phyloP scores from a whole-genome alignment of 1,284 basidiomycete genomes.

The Boletus sp. region DNA sequence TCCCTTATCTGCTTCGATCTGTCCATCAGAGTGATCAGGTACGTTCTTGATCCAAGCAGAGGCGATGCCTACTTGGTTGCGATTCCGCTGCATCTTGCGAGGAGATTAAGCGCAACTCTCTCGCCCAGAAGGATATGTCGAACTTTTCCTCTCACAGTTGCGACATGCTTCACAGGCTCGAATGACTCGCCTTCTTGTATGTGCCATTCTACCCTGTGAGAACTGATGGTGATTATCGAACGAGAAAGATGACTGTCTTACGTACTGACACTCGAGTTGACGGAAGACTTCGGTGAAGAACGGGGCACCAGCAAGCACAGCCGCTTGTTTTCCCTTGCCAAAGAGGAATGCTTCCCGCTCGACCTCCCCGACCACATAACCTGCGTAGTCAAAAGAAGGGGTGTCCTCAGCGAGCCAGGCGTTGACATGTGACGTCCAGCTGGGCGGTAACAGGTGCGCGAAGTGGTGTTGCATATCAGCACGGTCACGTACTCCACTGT shows the following conservation, averaged over 20 bases:
- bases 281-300: conserved; percentile 94
- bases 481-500: background rate
- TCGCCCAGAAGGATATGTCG: conserved; percentile 91
- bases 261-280: conserved; percentile 87
- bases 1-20: conserved; percentile 82
- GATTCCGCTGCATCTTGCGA: conserved; percentile 95
- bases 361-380: conserved; percentile 94
- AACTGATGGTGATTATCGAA: background rate
- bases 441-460: conserved; percentile 81
- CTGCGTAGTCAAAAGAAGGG: conserved; percentile 96
- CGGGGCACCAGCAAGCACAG: conserved; percentile 90
- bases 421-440: conserved; percentile 81
- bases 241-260: conserved; percentile 17
- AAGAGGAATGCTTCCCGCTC: conserved; percentile 83
- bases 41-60: background rate
- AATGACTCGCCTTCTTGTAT: conserved; percentile 80
- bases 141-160: conserved; percentile 88
- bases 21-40: conserved; percentile 8
- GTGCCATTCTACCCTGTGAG: conserved; percentile 86
- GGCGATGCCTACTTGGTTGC: conserved; percentile 74
- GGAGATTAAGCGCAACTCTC: conserved; percentile 88
- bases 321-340: conserved; percentile 74
- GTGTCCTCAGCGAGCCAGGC: conserved; percentile 92
- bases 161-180: conserved; percentile 81
- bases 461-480: conserved; percentile 36